Percentiles rank a stretch among this genome's conserved stretches.
phyloP scores from a whole-genome alignment of 805 yeast species.

The Starmera pachycereana region DNA sequence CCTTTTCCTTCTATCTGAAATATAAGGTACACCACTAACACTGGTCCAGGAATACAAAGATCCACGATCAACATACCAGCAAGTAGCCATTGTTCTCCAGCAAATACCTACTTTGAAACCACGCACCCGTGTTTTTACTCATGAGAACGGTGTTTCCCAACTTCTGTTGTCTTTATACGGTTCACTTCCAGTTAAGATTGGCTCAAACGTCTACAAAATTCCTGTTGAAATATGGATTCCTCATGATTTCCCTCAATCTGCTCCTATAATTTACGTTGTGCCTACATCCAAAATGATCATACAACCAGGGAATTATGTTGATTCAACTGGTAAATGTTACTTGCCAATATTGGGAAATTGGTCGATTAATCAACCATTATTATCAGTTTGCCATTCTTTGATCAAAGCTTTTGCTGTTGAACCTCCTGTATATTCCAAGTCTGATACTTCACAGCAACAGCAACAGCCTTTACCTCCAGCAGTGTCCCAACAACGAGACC shows the following conservation, averaged over 20 bases:
- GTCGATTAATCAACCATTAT: slow-evolving; percentile 21
- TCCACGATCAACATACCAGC: slow-evolving; percentile 51
- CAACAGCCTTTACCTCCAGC: slow-evolving; percentile 4
- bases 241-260: slow-evolving; percentile 49
- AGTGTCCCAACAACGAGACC: background rate
- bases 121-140: slow-evolving; percentile 54
- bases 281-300: slow-evolving; percentile 39
- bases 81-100: slow-evolving; percentile 44
- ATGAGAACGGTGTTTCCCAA: slow-evolving; percentile 45
- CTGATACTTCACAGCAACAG: slow-evolving; percentile 6
- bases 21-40: background rate
- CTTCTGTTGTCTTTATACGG: slow-evolving; percentile 62
- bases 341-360: slow-evolving; percentile 60
- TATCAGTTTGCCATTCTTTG: slow-evolving; percentile 21
- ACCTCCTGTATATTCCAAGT: slow-evolving; percentile 34
- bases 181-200: slow-evolving; percentile 26
- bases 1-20: background rate
- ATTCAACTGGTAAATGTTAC: slow-evolving; percentile 59
- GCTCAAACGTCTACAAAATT: slow-evolving; percentile 24
- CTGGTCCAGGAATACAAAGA: slow-evolving; percentile 38
- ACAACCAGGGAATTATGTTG: slow-evolving; percentile 56
- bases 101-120: slow-evolving; percentile 47
- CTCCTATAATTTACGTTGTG: slow-evolving; percentile 59
- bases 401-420: slow-evolving; percentile 27
- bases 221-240: slow-evolving; percentile 78